Evolutionary conservation across 192 early-diverging fungal genomes (phyloP).

Genomic region (Mortierella alpina): DNA sequence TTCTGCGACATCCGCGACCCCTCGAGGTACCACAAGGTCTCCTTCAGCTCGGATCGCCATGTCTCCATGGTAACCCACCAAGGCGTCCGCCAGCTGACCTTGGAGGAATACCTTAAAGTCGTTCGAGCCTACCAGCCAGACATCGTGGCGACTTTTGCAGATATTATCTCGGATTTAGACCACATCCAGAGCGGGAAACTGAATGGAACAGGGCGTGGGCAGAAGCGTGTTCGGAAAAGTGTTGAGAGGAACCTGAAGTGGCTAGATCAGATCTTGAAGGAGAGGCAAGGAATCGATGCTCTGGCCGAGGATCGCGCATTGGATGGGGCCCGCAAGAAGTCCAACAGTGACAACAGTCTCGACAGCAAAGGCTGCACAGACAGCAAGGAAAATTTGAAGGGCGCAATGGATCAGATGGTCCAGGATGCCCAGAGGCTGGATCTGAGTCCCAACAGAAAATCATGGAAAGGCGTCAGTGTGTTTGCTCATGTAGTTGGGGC

Average conservation of each 20-base stretch:
- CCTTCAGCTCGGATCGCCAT: slow-evolving; percentile 62
- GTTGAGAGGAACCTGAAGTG: slow-evolving; percentile 62
- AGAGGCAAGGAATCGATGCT: slow-evolving; percentile 34
- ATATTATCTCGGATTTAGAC: slow-evolving; percentile 53
- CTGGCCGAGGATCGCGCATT: slow-evolving; percentile 24
- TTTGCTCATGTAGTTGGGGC: slow-evolving; percentile 64
- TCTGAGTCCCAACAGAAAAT: neutral
- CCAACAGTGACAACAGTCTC: neutral
- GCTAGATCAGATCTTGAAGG: slow-evolving; percentile 55
- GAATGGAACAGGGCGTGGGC: slow-evolving; percentile 25
- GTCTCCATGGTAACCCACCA: slow-evolving; percentile 61
- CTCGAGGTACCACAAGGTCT: slow-evolving; percentile 34
- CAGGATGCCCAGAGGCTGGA: neutral
- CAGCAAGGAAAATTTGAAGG: neutral
- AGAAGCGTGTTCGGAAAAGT: slow-evolving; percentile 58
- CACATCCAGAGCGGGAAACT: slow-evolving; percentile 1
- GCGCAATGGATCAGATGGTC: neutral
- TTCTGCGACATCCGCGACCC: slow-evolving; percentile 65
- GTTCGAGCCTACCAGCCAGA: slow-evolving; percentile 62
- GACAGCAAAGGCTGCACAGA: neutral
- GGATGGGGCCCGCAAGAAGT: slow-evolving; percentile 45
- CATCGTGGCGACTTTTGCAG: slow-evolving; percentile 54
- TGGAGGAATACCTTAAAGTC: slow-evolving; percentile 55
- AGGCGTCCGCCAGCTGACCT: slow-evolving; percentile 63
- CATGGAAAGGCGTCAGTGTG: slow-evolving; percentile 47